Conservation (phyloP, 805 yeast species). For the Sungouiozyma ichnusensis region DNA sequence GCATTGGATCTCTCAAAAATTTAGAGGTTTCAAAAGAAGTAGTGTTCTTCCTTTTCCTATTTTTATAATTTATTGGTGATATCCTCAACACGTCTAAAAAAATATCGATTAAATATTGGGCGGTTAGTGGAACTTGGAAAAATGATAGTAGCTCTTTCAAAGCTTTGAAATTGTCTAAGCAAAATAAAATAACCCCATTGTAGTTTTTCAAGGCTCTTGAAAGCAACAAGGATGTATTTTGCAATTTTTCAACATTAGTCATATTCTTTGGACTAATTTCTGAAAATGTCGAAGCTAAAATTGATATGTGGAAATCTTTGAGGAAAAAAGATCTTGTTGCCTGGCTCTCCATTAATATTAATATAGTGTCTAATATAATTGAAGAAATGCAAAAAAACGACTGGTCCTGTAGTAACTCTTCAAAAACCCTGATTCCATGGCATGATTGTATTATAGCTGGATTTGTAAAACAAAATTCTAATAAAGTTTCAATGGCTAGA, state of each 20-base stretch:
- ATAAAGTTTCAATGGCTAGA: slow-evolving; percentile 44
- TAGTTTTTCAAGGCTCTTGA: slow-evolving; percentile 56
- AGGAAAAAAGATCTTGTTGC: slow-evolving; percentile 29
- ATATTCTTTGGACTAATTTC: slow-evolving; percentile 44
- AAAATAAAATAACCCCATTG: slow-evolving; percentile 63
- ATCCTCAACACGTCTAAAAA: slow-evolving; percentile 59
- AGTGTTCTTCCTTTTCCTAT: slow-evolving; percentile 4
- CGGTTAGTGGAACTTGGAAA: slow-evolving; percentile 46
- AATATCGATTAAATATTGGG: slow-evolving; percentile 59
- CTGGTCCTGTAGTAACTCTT: slow-evolving; percentile 18
- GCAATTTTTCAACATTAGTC: slow-evolving; percentile 43
- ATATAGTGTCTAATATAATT: slow-evolving; percentile 20
- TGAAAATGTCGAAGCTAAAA: slow-evolving; percentile 60
- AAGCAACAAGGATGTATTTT: slow-evolving; percentile 49
- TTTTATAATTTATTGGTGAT: slow-evolving; percentile 40
- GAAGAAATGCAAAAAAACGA: slow-evolving; percentile 19
- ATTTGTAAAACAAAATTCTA: slow-evolving; percentile 40
- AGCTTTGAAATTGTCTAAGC: slow-evolving; percentile 44
- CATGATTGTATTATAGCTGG: slow-evolving; percentile 38
- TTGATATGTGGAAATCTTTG: slow-evolving; percentile 51
- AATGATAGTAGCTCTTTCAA: slow-evolving; percentile 51
- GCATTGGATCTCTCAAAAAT: slow-evolving; percentile 33
- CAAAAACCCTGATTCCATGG: slow-evolving; percentile 37
- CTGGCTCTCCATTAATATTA: slow-evolving; percentile 21
- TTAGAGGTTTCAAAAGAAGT: slow-evolving; percentile 15